phyloP scores from a whole-genome alignment of 768 basidiomycete species.

The Pleurotus giganteus region DNA sequence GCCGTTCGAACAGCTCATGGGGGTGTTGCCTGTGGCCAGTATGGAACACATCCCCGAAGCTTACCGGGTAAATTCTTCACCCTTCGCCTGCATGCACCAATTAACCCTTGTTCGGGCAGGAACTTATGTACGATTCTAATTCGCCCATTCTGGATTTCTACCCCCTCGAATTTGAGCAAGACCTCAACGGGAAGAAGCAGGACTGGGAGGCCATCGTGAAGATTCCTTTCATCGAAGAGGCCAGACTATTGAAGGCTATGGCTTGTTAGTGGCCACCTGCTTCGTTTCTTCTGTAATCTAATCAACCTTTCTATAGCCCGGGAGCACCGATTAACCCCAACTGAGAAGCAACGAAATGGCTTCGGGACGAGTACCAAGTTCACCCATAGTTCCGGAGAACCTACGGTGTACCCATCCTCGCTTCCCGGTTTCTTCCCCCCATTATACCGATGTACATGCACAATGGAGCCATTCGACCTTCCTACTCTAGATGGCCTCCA shows the following conservation, averaged over 20 bases:
- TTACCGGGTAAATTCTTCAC: constrained; percentile 58
- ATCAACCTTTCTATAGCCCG: constrained; percentile 45
- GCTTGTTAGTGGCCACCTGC: constrained; percentile 45
- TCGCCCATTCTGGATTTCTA: constrained; percentile 96
- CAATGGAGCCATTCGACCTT: constrained; percentile 80
- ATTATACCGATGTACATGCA: constrained; percentile 74
- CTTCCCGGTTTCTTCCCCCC: constrained; percentile 94
- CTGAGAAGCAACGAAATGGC: constrained; percentile 73
- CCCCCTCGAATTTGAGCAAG: constrained; percentile 85
- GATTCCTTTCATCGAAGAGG: constrained; percentile 94
- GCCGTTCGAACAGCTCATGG: constrained; percentile 97
- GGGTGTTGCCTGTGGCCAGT: constrained; percentile 90
- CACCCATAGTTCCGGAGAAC: constrained; percentile 59
- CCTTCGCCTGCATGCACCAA: background rate
- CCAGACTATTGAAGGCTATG: constrained; percentile 81
- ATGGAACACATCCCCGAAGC: constrained; percentile 85
- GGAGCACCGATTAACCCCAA: constrained; percentile 71
- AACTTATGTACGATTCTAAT: constrained; percentile 81
- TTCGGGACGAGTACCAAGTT: constrained; percentile 84
- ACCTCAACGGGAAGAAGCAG: constrained; percentile 96
- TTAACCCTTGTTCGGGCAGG: constrained; percentile 40
- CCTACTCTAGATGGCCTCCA: constrained; percentile 86
- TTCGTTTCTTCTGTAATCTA: background rate
- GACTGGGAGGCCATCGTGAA: constrained; percentile 99
- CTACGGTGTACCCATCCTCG: constrained; percentile 83